Evolutionary conservation across 495 filamentous ascomycete species (phyloP).

Genomic region (Neurospora sp.): DNA sequence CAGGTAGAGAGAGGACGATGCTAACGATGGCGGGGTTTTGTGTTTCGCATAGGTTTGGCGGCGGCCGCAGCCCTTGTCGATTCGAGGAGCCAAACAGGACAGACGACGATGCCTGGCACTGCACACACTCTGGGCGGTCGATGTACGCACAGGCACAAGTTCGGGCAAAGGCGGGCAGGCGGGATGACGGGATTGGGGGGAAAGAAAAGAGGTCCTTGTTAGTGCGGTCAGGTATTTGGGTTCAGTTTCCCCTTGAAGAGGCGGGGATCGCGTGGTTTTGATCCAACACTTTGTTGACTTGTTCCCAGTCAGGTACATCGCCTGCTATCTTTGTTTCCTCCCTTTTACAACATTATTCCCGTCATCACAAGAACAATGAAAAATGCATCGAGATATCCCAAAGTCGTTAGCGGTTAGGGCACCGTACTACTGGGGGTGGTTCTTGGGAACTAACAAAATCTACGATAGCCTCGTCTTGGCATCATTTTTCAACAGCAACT

Average conservation of each 20-base stretch:
- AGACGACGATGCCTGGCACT: background rate
- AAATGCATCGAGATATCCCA: background rate
- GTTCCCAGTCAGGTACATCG: background rate
- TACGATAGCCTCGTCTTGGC: background rate
- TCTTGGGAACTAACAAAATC: background rate
- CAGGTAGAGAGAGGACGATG: background rate
- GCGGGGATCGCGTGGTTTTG: background rate
- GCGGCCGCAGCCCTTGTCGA: background rate
- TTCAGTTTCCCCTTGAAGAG: background rate
- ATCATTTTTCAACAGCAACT: background rate
- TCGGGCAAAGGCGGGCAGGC: background rate
- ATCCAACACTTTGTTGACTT: background rate
- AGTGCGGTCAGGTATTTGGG: background rate
- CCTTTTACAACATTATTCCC: background rate
- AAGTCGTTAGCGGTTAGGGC: background rate
- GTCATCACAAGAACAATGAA: background rate
- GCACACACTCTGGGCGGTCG: background rate
- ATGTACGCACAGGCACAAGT: background rate
- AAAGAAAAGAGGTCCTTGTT: background rate
- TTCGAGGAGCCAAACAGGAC: background rate
- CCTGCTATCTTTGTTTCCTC: background rate
- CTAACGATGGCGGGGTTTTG: background rate
- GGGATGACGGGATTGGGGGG: background rate
- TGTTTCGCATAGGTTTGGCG: background rate
- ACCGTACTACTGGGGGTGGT: background rate